These are phyloP conservation scores for Penicillium soppii DNA, from an alignment of 495 filamentous ascomycete species.

Conservation along the genomic window DNA sequence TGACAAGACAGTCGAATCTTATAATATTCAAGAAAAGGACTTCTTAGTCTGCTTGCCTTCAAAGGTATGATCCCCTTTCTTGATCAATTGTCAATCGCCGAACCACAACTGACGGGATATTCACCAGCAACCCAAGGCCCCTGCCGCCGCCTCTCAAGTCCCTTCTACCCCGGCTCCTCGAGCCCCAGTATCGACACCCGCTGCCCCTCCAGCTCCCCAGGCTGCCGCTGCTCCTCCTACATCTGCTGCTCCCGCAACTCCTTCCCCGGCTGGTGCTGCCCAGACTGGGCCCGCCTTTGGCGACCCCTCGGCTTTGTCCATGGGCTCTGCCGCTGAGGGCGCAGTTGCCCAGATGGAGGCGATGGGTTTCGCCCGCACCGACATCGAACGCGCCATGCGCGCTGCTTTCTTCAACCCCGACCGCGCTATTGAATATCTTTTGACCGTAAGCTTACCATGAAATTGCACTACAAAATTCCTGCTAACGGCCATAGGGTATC, in stretches of 20 bases:
- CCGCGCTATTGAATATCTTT: conserved; percentile 91
- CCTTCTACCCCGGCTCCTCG: conserved; percentile 57
- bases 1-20: conserved; percentile 90
- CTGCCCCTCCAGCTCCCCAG: conserved; percentile 67
- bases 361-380: conserved; percentile 87
- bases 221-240: conserved; percentile 52
- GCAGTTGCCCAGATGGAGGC: conserved; percentile 95
- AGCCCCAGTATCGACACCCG: conserved; percentile 47
- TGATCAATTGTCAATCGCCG: not conserved
- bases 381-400: conserved; percentile 91
- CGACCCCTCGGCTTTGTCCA: conserved; percentile 77
- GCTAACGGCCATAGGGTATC: conserved; percentile 66
- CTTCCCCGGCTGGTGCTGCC: conserved; percentile 58
- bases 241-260: conserved; percentile 59
- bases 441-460: conserved; percentile 63
- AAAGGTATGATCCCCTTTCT: conserved; percentile 60
- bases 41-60: conserved; percentile 96
- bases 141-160: conserved; percentile 52
- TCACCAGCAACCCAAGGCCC: conserved; percentile 62
- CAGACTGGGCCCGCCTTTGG: conserved; percentile 53
- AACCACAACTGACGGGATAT: conserved; percentile 6
- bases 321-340: conserved; percentile 75
- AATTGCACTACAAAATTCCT: not conserved
- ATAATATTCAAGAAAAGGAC: conserved; percentile 98
- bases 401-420: conserved; percentile 97